Conservation (phyloP, 2,329 filamentous ascomycete genomes). For the Nemania sp. region DNA sequence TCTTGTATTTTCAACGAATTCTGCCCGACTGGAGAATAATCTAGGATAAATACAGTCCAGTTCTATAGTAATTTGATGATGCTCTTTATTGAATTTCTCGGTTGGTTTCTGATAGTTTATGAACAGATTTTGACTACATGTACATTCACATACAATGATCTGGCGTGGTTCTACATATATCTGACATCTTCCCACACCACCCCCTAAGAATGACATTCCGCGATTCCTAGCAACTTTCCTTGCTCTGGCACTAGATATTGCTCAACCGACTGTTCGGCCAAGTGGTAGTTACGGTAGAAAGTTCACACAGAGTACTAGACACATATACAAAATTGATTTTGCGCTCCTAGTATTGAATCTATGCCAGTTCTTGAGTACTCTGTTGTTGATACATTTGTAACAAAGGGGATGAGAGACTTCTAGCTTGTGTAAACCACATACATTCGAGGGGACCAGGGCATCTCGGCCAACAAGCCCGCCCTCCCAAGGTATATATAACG, state of each 20-base stretch:
- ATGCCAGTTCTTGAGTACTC: slow-evolving; percentile 19
- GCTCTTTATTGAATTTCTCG: too few relatives aligned
- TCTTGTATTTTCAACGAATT: too few relatives aligned
- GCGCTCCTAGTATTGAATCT: slow-evolving; percentile 17
- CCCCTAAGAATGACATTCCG: not conserved
- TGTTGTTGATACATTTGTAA: slow-evolving; percentile 21
- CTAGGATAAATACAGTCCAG: too few relatives aligned
- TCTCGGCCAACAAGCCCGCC: slow-evolving; percentile 13
- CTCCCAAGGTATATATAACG: slow-evolving; percentile 24
- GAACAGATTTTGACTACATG: too few relatives aligned
- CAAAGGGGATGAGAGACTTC: slow-evolving; percentile 2
- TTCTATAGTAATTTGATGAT: too few relatives aligned
- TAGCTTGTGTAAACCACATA: slow-evolving; percentile 12
- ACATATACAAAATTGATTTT: not conserved
- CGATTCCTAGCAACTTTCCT: slow-evolving; percentile 5
- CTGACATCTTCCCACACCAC: slow-evolving; percentile 15
- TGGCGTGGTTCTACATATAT: too few relatives aligned
- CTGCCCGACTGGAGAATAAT: too few relatives aligned
- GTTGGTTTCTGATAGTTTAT: too few relatives aligned
- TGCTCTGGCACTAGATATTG: slow-evolving; percentile 9
- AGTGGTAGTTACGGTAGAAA: too few relatives aligned
- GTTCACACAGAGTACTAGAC: too few relatives aligned
- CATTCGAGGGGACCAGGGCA: slow-evolving; percentile 2
- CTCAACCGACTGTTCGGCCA: slow-evolving; percentile 9
- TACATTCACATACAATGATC: too few relatives aligned